Conservation (phyloP, 2,329 filamentous ascomycete genomes). For the Davidsoniella australis region DNA sequence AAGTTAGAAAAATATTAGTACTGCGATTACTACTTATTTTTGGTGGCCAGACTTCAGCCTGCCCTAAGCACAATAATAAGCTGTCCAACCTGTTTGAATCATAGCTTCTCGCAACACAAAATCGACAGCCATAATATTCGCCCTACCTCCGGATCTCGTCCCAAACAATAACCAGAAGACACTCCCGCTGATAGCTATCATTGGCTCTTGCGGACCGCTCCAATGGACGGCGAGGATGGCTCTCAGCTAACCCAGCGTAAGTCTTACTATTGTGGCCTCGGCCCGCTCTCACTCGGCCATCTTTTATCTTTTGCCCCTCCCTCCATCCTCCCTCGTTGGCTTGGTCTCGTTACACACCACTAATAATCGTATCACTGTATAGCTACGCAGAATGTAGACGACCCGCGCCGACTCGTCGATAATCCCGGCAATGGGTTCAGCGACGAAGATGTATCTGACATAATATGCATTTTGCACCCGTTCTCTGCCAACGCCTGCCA, state of each 20-base stretch:
- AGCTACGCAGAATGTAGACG: conserved; percentile 66
- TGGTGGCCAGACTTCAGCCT: too few species aligned
- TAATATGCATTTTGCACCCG: conserved; percentile 77
- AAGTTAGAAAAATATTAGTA: too few species aligned
- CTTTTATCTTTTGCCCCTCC: neutral
- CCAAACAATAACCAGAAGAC: too few species aligned
- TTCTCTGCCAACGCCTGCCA: conserved; percentile 53
- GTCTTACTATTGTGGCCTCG: neutral
- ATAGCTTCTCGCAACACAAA: too few species aligned
- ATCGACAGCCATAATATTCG: too few species aligned
- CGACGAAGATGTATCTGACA: conserved; percentile 70
- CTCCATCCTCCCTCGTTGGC: too few species aligned
- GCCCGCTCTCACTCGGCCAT: neutral
- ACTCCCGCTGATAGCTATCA: too few species aligned
- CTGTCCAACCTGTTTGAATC: too few species aligned
- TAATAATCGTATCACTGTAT: neutral
- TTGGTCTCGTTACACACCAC: neutral
- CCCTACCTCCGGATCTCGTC: too few species aligned
- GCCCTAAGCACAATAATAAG: too few species aligned
- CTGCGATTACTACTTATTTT: too few species aligned
- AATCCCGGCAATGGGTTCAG: conserved; percentile 68
- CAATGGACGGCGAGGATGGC: conserved; percentile 27
- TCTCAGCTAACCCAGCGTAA: conserved; percentile 10
- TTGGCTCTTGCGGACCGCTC: conserved; percentile 7
- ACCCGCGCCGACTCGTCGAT: conserved; percentile 52